Conservation (phyloP, 805 yeast genomes). For the Myxozyma sirexii region DNA sequence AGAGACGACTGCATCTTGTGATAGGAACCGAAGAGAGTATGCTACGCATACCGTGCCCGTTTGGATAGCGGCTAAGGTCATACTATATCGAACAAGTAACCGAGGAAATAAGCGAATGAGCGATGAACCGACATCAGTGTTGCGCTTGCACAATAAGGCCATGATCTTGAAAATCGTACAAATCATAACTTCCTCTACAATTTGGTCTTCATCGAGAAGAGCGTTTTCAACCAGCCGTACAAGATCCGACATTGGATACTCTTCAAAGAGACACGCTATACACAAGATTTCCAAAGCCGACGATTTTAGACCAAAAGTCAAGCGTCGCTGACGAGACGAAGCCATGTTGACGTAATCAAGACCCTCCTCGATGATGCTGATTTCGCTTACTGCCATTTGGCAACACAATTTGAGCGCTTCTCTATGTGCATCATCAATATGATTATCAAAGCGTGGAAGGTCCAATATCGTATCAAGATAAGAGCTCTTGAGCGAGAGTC, state of each 20-base stretch:
- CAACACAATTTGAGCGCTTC: slow-evolving; percentile 25
- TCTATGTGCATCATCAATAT: background rate
- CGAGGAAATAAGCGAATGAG: slow-evolving; percentile 47
- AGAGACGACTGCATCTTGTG: slow-evolving; percentile 82
- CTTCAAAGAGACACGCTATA: slow-evolving; percentile 54
- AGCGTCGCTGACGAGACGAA: slow-evolving; percentile 50
- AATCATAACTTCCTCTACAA: slow-evolving; percentile 57
- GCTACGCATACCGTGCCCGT: slow-evolving; percentile 63
- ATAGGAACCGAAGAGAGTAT: slow-evolving; percentile 62
- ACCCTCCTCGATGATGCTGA: slow-evolving; percentile 58
- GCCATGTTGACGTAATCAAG: slow-evolving; percentile 58
- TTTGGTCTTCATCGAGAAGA: slow-evolving; percentile 55
- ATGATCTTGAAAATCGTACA: slow-evolving; percentile 53
- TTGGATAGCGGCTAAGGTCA: slow-evolving; percentile 52
- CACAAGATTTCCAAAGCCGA: slow-evolving; percentile 62
- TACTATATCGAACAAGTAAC: slow-evolving; percentile 53
- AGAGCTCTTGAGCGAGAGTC: slow-evolving; percentile 1
- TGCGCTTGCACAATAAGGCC: slow-evolving; percentile 54
- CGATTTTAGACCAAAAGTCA: slow-evolving; percentile 59
- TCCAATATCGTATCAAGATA: slow-evolving; percentile 22
- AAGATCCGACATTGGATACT: slow-evolving; percentile 50
- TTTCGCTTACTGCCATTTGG: slow-evolving; percentile 44
- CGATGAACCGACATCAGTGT: slow-evolving; percentile 39
- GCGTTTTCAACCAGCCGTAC: slow-evolving; percentile 53
- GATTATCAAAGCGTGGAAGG: slow-evolving; percentile 1